A percentile compares a stretch with the other conserved stretches of the same genome.
Evolutionary conservation across 148 eudicot genomes (phyloP).

Genomic region (Persicaria maculosa): DNA sequence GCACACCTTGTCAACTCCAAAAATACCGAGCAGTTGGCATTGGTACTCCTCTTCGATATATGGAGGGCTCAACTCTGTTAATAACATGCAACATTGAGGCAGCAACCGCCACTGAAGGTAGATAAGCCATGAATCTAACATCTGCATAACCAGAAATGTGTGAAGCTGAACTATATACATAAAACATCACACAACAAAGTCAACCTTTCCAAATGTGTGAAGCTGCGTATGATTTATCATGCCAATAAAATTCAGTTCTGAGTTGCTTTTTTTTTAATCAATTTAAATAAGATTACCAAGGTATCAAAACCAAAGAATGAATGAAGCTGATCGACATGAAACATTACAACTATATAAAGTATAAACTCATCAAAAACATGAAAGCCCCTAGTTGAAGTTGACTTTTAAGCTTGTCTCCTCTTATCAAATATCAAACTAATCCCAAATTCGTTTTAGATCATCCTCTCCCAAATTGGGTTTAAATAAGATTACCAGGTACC

Average conservation of each 20-base stretch:
- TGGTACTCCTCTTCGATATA: slow-evolving; percentile 43
- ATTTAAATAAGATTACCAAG: too few species aligned
- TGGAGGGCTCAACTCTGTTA: slow-evolving; percentile 33
- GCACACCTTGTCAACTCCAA: slow-evolving; percentile 51
- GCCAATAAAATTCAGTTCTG: too few species aligned
- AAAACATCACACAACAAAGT: too few species aligned
- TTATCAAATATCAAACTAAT: not conserved
- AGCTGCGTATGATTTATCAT: not conserved
- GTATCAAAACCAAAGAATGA: not conserved
- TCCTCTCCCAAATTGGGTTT: too few species aligned
- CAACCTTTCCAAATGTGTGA: not conserved
- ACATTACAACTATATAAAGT: not conserved
- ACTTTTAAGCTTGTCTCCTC: not conserved
- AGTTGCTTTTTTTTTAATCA: too few species aligned
- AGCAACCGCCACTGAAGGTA: too few species aligned
- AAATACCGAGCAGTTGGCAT: slow-evolving; percentile 44
- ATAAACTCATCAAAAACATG: not conserved
- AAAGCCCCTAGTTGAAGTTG: not conserved
- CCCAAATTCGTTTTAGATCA: too few species aligned
- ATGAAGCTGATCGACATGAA: not conserved
- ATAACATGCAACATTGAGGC: too few species aligned
- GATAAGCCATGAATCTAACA: too few species aligned
- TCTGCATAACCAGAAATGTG: too few species aligned
- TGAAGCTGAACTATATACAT: too few species aligned
- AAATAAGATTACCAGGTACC: too few species aligned